Evolutionary conservation across 192 early-diverging fungal genomes (phyloP), one percentile per base, ranked within the genome.

Genomic region (Jimgerdemannia lactiflua): DNA sequence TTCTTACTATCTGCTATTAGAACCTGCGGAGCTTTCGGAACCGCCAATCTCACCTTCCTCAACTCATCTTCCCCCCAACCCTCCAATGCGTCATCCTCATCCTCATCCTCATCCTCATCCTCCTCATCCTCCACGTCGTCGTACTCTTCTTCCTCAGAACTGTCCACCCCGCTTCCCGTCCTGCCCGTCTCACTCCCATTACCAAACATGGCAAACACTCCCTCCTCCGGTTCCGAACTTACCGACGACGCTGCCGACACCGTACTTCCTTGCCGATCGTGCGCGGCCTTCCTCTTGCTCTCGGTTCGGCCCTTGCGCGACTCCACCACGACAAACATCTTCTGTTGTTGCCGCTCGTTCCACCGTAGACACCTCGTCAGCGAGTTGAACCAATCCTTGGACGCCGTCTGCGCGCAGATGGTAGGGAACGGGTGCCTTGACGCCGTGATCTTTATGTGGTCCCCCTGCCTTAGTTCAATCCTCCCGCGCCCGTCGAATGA

Each of bases 401-500:
- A 88, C 79, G 91, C 90, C 59, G 91, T 80, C n/a, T 82, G 82
- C 6, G 82, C 82, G 78, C 95, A 95, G 7, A 98, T 89, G 2
- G 95, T 97, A 18, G 96, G 94, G 72, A 98, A 89, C 18, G 97
- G 96, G 74, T 90, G 94, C 74, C 87, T 88, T 64, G 93, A 93
- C 7, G 96, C 92, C 0, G 92, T 92, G 41, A 99, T 89, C 78
- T 92, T 90, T 63, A 97, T 92, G 74, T 94, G 92, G 76, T 97
- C 97, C 11, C 95, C 96, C 76, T 86, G 89, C 54, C 86, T 83
- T 42, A 99, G 86, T 74, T 99, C 94, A 0, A 95, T 92, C 3
- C 98, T 89, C 70, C 96, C 91, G 42, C 98, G 89, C 3, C 97
- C 98, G 78, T 99, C 98, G 74, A 98, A 97, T 74, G 90, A 89